These are phyloP conservation scores for Nicotiana rustica DNA, from an alignment of 305 asterid species.

Conservation along the genomic window DNA sequence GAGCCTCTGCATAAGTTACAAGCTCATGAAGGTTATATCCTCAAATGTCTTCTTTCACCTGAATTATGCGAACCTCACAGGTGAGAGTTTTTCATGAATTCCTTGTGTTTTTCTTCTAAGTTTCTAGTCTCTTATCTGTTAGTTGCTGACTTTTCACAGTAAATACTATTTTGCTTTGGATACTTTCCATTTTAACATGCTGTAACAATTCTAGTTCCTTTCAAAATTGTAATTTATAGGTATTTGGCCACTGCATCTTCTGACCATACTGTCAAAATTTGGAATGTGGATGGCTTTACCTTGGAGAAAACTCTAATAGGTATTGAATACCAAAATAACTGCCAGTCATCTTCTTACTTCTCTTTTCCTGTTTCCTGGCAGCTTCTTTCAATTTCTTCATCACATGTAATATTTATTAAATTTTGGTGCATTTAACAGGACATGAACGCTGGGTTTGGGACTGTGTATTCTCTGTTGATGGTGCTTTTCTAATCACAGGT, in stretches of 20 bases:
- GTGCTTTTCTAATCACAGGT: slow-evolving; percentile 95
- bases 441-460: slow-evolving; percentile 99
- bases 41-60: slow-evolving; percentile 95
- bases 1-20: slow-evolving; percentile 98
- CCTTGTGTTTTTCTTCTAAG: slow-evolving; percentile 1
- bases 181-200: slow-evolving; percentile 17
- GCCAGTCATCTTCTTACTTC: background rate
- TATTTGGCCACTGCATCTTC: slow-evolving; percentile 88
- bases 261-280: slow-evolving; percentile 82
- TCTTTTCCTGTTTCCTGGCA: background rate
- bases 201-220: background rate
- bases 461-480: slow-evolving; percentile 96
- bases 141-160: background rate
- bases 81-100: slow-evolving; percentile 46
- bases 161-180: slow-evolving; percentile 25
- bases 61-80: slow-evolving; percentile 92
- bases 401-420: slow-evolving; percentile 26
- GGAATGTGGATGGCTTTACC: slow-evolving; percentile 93
- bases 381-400: slow-evolving; percentile 21
- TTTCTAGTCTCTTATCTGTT: slow-evolving; percentile 17
- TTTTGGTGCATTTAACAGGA: slow-evolving; percentile 54
- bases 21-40: slow-evolving; percentile 93
- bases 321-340: slow-evolving; percentile 34
- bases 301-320: slow-evolving; percentile 76
- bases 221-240: slow-evolving; percentile 48